phyloP scores from a whole-genome alignment of 1,284 basidiomycete species.

The Ceratobasidium sp. region DNA sequence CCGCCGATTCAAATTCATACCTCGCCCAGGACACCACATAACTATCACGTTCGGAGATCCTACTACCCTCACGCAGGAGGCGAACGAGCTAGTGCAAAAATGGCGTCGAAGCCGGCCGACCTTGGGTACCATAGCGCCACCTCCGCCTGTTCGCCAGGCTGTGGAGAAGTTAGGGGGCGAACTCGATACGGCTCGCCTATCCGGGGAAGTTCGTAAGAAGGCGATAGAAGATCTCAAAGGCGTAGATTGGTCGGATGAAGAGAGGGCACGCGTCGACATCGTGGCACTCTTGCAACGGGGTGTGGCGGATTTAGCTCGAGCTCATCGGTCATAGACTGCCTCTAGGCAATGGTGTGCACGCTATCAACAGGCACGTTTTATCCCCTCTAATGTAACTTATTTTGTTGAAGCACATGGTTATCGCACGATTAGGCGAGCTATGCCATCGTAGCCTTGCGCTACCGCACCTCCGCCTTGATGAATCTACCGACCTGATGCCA shows the following conservation, averaged over 20 bases:
- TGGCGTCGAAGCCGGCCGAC: constrained; percentile 40
- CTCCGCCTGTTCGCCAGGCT: constrained; percentile 15
- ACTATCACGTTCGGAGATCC: constrained; percentile 80
- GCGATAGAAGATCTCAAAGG: constrained; percentile 50
- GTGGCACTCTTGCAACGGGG: constrained; percentile 35
- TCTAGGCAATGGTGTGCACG: neutral
- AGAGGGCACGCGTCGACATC: constrained; percentile 40
- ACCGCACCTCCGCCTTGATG: constrained; percentile 28
- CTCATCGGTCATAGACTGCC: constrained; percentile 11
- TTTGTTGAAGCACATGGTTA: constrained; percentile 15
- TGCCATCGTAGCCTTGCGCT: constrained; percentile 1
- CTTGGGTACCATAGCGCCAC: neutral
- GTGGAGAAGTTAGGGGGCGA: constrained; percentile 13
- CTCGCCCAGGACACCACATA: constrained; percentile 69
- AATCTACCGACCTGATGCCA: constrained; percentile 69
- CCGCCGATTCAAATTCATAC: constrained; percentile 77
- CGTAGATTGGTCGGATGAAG: constrained; percentile 52
- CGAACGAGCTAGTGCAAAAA: constrained; percentile 55
- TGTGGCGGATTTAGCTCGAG: constrained; percentile 28
- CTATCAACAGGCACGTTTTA: constrained; percentile 24
- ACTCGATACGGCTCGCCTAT: constrained; percentile 40
- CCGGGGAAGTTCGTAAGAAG: constrained; percentile 18
- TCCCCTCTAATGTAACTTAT: constrained; percentile 18
- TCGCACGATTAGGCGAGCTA: neutral
- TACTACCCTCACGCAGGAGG: constrained; percentile 61